A percentile compares a stretch with the other conserved stretches of the same genome.
phyloP scores from a whole-genome alignment of 805 yeast species.

The Lachancea cidri region DNA sequence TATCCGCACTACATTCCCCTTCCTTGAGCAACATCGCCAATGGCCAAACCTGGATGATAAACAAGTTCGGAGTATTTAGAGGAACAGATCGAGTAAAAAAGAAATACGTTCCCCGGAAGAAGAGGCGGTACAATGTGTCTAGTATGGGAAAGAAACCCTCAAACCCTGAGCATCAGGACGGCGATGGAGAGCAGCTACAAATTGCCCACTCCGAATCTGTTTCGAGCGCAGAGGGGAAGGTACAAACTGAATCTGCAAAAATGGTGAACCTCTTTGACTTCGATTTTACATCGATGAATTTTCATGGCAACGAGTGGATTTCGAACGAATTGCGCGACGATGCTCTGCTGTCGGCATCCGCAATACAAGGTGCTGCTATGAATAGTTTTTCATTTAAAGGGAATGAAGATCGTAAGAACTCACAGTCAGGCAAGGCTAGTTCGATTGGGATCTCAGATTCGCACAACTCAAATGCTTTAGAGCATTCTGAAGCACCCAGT shows the following conservation, averaged over 20 bases:
- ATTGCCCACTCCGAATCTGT: too few species aligned
- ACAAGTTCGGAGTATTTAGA: slow-evolving; percentile 82
- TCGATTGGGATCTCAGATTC: not conserved
- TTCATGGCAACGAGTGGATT: slow-evolving; percentile 56
- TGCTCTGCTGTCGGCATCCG: slow-evolving; percentile 69
- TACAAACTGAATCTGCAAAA: not conserved
- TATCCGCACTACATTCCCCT: slow-evolving; percentile 42
- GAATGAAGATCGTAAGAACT: not conserved
- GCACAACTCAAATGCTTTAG: not conserved
- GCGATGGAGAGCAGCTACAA: too few species aligned
- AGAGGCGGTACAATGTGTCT: slow-evolving; percentile 8
- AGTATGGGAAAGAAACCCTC: too few species aligned
- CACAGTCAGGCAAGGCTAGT: not conserved
- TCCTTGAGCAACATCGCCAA: slow-evolving; percentile 37
- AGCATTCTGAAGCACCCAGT: slow-evolving; percentile 1
- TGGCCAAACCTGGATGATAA: slow-evolving; percentile 49
- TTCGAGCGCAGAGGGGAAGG: not conserved
- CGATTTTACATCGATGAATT: slow-evolving; percentile 11
- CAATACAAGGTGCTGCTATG: slow-evolving; percentile 35
- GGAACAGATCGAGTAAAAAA: slow-evolving; percentile 33
- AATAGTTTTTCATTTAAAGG: slow-evolving; percentile 8
- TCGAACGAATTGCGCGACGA: slow-evolving; percentile 68
- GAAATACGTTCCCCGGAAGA: slow-evolving; percentile 16
- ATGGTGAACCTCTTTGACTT: slow-evolving; percentile 8
- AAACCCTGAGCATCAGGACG: too few species aligned